Evolutionary conservation across 2,329 filamentous ascomycete species (phyloP), one percentile per base, ranked within the genome.

Genomic region (Aspergillus hiratsukae): DNA sequence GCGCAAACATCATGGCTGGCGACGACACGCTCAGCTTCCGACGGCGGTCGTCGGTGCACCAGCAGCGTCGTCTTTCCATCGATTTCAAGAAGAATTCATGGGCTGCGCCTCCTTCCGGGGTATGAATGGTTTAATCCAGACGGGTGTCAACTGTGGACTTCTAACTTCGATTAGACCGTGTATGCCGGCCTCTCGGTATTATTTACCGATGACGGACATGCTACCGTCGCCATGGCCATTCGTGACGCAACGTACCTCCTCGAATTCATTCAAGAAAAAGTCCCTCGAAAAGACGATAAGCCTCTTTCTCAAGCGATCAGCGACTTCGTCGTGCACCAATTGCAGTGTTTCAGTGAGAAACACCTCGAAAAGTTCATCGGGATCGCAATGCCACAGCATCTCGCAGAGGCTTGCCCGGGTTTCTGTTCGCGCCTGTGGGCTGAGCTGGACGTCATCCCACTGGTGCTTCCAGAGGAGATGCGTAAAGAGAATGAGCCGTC

Each of bases 301-400:
- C 69, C 70, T 6, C 48, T 59, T 52, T 70, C 72, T 35, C 69
- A 78, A 19, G 78, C 82, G 54, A 71, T 88, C 35, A 81, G 81
- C 19, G 80, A 88, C 53, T 83, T 84, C 60, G 76, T 91, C 48
- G 73, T 90, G 58, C 61, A 67, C 0, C 77, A 82, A 49, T 74
- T 90, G 29, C 71, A 80, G 35, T 67, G 74, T 23, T 92, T 90
- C 63, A 83, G 86, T 61, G 76, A 82, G 45, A 77, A 82, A 11
- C 87, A 91, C 68, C 76, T 85, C 55, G 83, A 84, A 75, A 94
- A 93, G 72, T 87, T 91, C 63, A 79, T 91, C 21, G 89, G 89
- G 7, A 83, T 84, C 21, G 88, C 89, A n/a, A 76, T 93, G 53
- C 86, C 87, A 1, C 74, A 78, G 9, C 78, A 80, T 3, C 73